phyloP scores from a whole-genome alignment of 108 stramenopile genomes.

The Cyclotella distinguenda region DNA sequence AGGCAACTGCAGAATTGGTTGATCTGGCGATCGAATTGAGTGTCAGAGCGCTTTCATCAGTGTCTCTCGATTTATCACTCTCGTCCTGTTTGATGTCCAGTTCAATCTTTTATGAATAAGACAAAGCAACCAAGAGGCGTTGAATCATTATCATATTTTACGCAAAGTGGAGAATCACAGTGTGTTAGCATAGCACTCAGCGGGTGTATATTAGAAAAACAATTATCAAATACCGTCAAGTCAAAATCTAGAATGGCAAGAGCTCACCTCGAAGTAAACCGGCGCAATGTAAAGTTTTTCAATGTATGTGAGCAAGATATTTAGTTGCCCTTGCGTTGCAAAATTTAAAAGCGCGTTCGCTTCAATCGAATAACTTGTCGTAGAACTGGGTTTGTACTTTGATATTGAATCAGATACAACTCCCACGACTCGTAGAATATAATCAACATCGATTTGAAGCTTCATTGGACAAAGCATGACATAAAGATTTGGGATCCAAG shows the following conservation, averaged over 20 bases:
- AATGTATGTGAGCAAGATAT: slow-evolving; percentile 30
- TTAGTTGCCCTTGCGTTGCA: slow-evolving; percentile 17
- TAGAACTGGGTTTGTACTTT: slow-evolving; percentile 16
- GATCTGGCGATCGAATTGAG: slow-evolving; percentile 40
- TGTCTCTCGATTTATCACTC: slow-evolving; percentile 6
- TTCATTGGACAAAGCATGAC: slow-evolving; percentile 38
- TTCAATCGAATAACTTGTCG: neutral
- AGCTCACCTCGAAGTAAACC: slow-evolving; percentile 30
- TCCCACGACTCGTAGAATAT: slow-evolving; percentile 39
- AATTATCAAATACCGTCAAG: too few relatives aligned
- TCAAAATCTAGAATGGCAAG: too few relatives aligned
- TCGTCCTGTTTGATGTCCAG: slow-evolving; percentile 43
- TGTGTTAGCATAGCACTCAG: too few relatives aligned
- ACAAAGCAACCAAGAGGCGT: too few relatives aligned
- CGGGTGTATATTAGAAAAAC: too few relatives aligned
- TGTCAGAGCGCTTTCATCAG: slow-evolving; percentile 19
- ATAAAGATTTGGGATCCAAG: slow-evolving; percentile 41
- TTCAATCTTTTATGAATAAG: too few relatives aligned
- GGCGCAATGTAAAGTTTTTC: slow-evolving; percentile 44
- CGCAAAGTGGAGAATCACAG: too few relatives aligned
- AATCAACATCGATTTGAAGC: slow-evolving; percentile 44
- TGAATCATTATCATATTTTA: too few relatives aligned
- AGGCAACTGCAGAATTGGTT: slow-evolving; percentile 26
- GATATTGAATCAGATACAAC: slow-evolving; percentile 33
- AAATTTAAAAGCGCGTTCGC: slow-evolving; percentile 26